phyloP scores from a whole-genome alignment of 345 rosid genomes.

The Eucalyptus cloeziana region DNA sequence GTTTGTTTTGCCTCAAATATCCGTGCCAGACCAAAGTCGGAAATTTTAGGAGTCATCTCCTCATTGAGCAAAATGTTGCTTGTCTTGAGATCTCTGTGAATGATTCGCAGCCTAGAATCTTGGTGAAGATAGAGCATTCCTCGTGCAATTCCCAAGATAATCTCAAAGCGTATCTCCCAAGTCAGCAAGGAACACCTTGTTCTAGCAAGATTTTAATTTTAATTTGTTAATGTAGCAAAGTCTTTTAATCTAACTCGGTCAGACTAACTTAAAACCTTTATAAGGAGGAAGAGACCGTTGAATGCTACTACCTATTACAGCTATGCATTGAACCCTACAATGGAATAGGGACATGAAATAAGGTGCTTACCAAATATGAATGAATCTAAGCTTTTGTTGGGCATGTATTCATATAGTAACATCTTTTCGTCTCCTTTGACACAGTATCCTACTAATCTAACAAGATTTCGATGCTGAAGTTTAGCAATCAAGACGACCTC shows the following conservation, averaged over 20 bases:
- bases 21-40: slow-evolving; percentile 65
- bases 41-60: slow-evolving; percentile 65
- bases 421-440: slow-evolving; percentile 29
- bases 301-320: too few relatives aligned
- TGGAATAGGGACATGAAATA: background rate
- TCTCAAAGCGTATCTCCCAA: slow-evolving; percentile 33
- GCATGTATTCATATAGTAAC: slow-evolving; percentile 45
- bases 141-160: slow-evolving; percentile 58
- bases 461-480: slow-evolving; percentile 54
- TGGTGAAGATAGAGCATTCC: slow-evolving; percentile 66
- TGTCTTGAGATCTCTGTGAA: slow-evolving; percentile 59
- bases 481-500: slow-evolving; percentile 41
- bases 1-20: slow-evolving; percentile 46
- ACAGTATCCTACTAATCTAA: slow-evolving; percentile 41
- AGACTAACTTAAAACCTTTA: background rate
- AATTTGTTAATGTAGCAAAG: background rate
- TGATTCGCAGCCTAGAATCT: slow-evolving; percentile 61
- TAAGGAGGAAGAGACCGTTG: too few relatives aligned
- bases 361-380: slow-evolving; percentile 37
- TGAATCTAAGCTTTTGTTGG: slow-evolving; percentile 47
- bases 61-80: slow-evolving; percentile 52
- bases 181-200: slow-evolving; percentile 10
- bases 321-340: too few relatives aligned
- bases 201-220: slow-evolving; percentile 1
- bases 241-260: background rate